Base-by-base conservation (phyloP, 805 yeast genomes). In the Candida loeiensis region DNA sequence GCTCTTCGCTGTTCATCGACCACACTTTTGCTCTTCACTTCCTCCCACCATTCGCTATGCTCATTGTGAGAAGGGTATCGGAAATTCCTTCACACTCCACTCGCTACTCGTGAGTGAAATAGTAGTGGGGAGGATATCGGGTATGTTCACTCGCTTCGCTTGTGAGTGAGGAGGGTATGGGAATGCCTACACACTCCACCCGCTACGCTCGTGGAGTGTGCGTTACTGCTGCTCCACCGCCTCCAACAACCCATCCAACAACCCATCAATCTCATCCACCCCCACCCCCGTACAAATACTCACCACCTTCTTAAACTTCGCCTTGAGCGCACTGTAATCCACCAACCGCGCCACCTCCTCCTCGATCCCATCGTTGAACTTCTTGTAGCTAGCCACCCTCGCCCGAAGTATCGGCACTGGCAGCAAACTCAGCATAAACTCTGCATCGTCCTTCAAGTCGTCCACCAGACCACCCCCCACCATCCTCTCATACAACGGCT, bases 241-340 rank as follows among this genome's bases (percentile, higher is more conserved):
- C 54, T 82, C 85, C 22, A 93, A 77, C 37, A 91, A 71, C 4
- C 91, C 95, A 48, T 86, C 93, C 36, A 91, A 71, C 51, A 93
- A 73, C 39, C 73, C 76, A 57, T 87, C 95, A 22, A 93, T 95
- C 46, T 80, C 82, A 39, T 75, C 77, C 39, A 84, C 85, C 34
- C 80, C 89, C 19, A 88, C 91, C 18, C 93, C 93, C 3, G 96
- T 85, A 66, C 98, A 90, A 37, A 88, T 69, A 19, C 95, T 80
- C 26, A 91, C 89, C 13, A 91, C 96, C 51, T 85, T 75, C 52
- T 93, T 81, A 65, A 89, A 93, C 59, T 91, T 91, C 14, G 68
- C 58, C 13, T 73, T 66, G 43, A 69, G 59, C 43, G 57, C 63
- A 37, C 64, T 60, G 50, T 69, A 69, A 49, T 69, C 67, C 27